Evolutionary conservation across 352 stramenopile species (phyloP).

Genomic region (Phytophthora tentaculata): DNA sequence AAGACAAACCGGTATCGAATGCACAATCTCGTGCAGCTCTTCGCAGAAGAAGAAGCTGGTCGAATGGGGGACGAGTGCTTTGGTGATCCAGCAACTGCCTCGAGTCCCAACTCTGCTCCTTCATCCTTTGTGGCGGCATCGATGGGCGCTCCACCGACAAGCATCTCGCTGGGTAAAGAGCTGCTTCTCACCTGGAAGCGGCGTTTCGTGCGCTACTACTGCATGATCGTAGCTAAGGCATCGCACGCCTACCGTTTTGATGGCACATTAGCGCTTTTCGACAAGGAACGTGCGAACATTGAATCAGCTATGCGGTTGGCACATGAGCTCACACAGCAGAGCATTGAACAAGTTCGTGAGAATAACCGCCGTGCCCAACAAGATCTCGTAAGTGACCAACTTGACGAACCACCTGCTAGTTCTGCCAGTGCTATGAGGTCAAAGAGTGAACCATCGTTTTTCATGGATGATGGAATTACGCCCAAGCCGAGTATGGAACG

Average conservation of each 20-base stretch:
- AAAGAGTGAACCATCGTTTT: constrained; percentile 32
- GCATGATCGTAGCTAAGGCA: constrained; percentile 75
- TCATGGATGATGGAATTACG: constrained; percentile 10
- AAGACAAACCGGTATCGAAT: constrained; percentile 77
- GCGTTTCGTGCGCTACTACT: constrained; percentile 89
- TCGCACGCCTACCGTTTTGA: constrained; percentile 82
- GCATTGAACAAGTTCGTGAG: constrained; percentile 75
- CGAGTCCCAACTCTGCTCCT: constrained; percentile 16
- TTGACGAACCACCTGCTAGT: constrained; percentile 16
- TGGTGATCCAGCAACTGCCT: constrained; percentile 21
- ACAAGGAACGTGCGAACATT: constrained; percentile 84
- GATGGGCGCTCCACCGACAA: constrained; percentile 33
- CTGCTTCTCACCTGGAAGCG: constrained; percentile 80
- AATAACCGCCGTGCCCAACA: constrained; percentile 47
- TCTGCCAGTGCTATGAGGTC: constrained; percentile 30
- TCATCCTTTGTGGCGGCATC: constrained; percentile 54
- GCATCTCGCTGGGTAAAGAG: constrained; percentile 58
- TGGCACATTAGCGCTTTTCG: constrained; percentile 70
- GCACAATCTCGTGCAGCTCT: constrained; percentile 86
- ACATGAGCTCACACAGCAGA: constrained; percentile 75
- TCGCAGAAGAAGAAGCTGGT: constrained; percentile 80
- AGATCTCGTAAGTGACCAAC: constrained; percentile 38
- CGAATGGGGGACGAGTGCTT: constrained; percentile 58
- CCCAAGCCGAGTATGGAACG: constrained; percentile 29
- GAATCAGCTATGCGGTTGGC: constrained; percentile 81